These are phyloP conservation scores for Boletus pseudopeckii DNA, from an alignment of 768 basidiomycete species.

Conservation along the genomic window DNA sequence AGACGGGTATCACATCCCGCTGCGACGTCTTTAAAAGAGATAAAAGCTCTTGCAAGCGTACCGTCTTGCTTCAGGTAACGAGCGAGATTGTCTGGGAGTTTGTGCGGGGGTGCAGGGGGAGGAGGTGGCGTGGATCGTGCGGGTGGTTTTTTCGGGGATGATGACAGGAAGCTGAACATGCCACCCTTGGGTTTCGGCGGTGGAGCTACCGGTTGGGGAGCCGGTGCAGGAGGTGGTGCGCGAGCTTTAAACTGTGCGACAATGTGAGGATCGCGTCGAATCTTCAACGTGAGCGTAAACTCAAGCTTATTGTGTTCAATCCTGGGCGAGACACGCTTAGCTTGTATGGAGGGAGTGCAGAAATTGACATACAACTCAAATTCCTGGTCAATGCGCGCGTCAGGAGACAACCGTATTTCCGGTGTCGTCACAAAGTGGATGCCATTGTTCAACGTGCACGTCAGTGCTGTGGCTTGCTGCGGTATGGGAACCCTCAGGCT, in stretches of 20 bases:
- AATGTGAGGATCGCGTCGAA: slow-evolving; percentile 85
- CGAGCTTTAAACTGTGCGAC: slow-evolving; percentile 70
- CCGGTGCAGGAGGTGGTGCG: slow-evolving; percentile 45
- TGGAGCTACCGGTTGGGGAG: slow-evolving; percentile 41
- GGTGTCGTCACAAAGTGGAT: slow-evolving; percentile 95
- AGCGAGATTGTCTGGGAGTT: slow-evolving; percentile 71
- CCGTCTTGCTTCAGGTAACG: slow-evolving; percentile 81
- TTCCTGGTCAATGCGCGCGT: slow-evolving; percentile 77
- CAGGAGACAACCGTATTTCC: slow-evolving; percentile 55
- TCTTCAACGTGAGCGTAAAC: slow-evolving; percentile 86
- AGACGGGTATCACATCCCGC: slow-evolving; percentile 78
- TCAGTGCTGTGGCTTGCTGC: slow-evolving; percentile 65
- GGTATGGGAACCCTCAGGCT: slow-evolving; percentile 78
- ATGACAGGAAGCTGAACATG: slow-evolving; percentile 73
- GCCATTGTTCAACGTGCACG: slow-evolving; percentile 92
- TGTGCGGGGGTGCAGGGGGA: slow-evolving; percentile 36
- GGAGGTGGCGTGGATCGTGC: slow-evolving; percentile 42
- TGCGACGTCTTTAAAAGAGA: slow-evolving; percentile 87
- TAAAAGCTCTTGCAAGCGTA: slow-evolving; percentile 83
- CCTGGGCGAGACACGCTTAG: slow-evolving; percentile 35
- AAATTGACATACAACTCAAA: slow-evolving; percentile 73
- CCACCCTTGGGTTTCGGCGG: slow-evolving; percentile 56
- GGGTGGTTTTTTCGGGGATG: slow-evolving; percentile 66
- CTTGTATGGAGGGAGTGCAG: background rate
- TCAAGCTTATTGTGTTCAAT: slow-evolving; percentile 94